Conservation (phyloP, 2,329 filamentous ascomycete species). For the Xylaria sp. region DNA sequence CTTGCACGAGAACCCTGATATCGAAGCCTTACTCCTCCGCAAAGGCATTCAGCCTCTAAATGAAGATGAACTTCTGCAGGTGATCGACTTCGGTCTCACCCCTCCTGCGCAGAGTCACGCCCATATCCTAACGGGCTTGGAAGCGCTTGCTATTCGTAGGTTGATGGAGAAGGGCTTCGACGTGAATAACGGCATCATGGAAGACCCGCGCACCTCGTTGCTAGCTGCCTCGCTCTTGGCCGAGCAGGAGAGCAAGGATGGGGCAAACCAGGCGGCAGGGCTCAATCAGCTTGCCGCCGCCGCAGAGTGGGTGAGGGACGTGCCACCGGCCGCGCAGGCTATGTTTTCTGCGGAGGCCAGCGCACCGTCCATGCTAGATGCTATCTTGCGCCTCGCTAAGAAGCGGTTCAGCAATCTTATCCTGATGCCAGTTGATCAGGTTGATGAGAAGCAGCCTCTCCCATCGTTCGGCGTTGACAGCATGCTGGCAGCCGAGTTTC, state of each 20-base stretch:
- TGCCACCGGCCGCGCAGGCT: not conserved
- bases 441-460: conserved; percentile 34
- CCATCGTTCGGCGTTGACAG: conserved; percentile 48
- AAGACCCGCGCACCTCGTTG: conserved; percentile 1
- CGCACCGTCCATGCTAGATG: conserved; percentile 1
- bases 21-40: conserved; percentile 38
- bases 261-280: conserved; percentile 8
- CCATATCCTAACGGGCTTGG: conserved; percentile 43
- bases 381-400: conserved; percentile 23
- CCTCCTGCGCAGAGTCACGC: conserved; percentile 10
- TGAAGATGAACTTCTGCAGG: conserved; percentile 44
- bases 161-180: conserved; percentile 19
- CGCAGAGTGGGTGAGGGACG: not conserved
- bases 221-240: conserved; percentile 1
- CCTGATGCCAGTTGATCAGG: conserved; percentile 26
- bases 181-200: not conserved
- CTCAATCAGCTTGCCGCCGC: conserved; percentile 4
- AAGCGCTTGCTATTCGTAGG: conserved; percentile 20
- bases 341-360: not conserved
- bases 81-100: conserved; percentile 40
- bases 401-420: conserved; percentile 34
- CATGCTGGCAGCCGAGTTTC: conserved; percentile 51
- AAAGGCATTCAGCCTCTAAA: conserved; percentile 42
- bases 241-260: conserved; percentile 16
- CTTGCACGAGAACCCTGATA: conserved; percentile 48